Percentiles rank a stretch among this genome's conserved stretches.
Conservation (phyloP, 2,329 filamentous ascomycete genomes). For the Fusarium agapanthi region DNA sequence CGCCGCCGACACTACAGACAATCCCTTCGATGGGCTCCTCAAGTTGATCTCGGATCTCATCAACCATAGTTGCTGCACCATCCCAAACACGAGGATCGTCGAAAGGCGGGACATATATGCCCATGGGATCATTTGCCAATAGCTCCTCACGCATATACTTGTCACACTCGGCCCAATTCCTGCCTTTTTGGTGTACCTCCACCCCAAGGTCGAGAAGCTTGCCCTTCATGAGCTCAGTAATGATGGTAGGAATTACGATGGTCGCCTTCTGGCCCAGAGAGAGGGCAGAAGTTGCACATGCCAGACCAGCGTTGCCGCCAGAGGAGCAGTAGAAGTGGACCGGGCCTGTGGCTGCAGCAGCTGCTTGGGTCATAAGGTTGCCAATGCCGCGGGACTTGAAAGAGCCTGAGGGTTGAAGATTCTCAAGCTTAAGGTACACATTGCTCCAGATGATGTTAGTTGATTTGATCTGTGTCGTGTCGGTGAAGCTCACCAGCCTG, state of each 20-base stretch:
- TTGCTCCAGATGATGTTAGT: slow-evolving; percentile 57
- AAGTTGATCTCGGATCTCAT: slow-evolving; percentile 56
- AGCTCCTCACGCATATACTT: slow-evolving; percentile 68
- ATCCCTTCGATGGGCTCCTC: slow-evolving; percentile 69
- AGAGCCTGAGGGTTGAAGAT: slow-evolving; percentile 83
- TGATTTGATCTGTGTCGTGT: slow-evolving; percentile 1
- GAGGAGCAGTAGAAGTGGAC: slow-evolving; percentile 82
- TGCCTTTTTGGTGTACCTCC: slow-evolving; percentile 73
- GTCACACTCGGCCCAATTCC: slow-evolving; percentile 76
- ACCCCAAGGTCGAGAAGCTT: slow-evolving; percentile 76
- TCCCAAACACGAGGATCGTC: slow-evolving; percentile 75
- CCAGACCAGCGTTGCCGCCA: slow-evolving; percentile 86
- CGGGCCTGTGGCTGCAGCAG: slow-evolving; percentile 44
- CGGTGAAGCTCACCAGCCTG: slow-evolving; percentile 69
- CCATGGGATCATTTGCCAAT: slow-evolving; percentile 59
- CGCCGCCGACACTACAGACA: slow-evolving; percentile 82
- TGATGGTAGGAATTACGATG: slow-evolving; percentile 75
- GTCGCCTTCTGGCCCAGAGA: slow-evolving; percentile 73
- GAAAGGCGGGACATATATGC: slow-evolving; percentile 75
- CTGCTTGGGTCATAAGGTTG: slow-evolving; percentile 66
- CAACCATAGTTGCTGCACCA: slow-evolving; percentile 68
- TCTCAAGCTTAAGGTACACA: slow-evolving; percentile 87
- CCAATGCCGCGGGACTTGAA: slow-evolving; percentile 87
- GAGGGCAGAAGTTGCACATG: slow-evolving; percentile 77
- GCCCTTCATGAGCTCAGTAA: slow-evolving; percentile 73